Percentiles rank a stretch among this genome's conserved stretches.
Conservation (phyloP, 495 filamentous ascomycete species). For the Lasiosphaeria hispida region DNA sequence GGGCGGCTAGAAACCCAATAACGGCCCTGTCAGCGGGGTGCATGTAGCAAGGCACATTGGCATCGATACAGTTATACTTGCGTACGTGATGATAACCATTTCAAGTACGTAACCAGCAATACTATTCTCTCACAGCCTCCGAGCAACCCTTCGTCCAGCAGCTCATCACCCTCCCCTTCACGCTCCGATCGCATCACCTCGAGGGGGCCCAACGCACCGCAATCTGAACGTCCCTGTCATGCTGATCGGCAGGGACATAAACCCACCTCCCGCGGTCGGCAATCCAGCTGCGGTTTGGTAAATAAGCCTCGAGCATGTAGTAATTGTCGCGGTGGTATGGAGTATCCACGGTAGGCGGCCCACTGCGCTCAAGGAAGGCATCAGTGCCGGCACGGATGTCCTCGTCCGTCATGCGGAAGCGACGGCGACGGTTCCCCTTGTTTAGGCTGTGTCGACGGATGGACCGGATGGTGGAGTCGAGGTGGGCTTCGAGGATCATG, state of each 20-base stretch:
- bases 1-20: too few species aligned
- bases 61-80: too few species aligned
- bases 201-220: too few species aligned
- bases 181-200: too few species aligned
- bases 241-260: slow-evolving; percentile 43
- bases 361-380: slow-evolving; percentile 44
- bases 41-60: too few species aligned
- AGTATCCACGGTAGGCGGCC: slow-evolving; percentile 48
- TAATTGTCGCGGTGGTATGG: slow-evolving; percentile 54
- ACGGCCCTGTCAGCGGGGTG: too few species aligned
- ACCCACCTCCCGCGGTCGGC: slow-evolving; percentile 37
- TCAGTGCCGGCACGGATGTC: slow-evolving; percentile 44
- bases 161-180: too few species aligned
- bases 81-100: too few species aligned
- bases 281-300: slow-evolving; percentile 48
- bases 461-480: slow-evolving; percentile 47
- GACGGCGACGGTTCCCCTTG: slow-evolving; percentile 42
- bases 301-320: slow-evolving; percentile 51
- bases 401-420: slow-evolving; percentile 48
- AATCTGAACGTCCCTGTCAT: slow-evolving; percentile 37
- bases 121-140: too few species aligned
- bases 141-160: too few species aligned
- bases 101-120: too few species aligned
- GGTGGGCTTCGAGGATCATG: slow-evolving; percentile 49
- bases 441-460: slow-evolving; percentile 48